Evolutionary conservation across 306 rosid species (phyloP), one percentile per base, ranked within the genome.

Genomic region (Quercus ilex): DNA sequence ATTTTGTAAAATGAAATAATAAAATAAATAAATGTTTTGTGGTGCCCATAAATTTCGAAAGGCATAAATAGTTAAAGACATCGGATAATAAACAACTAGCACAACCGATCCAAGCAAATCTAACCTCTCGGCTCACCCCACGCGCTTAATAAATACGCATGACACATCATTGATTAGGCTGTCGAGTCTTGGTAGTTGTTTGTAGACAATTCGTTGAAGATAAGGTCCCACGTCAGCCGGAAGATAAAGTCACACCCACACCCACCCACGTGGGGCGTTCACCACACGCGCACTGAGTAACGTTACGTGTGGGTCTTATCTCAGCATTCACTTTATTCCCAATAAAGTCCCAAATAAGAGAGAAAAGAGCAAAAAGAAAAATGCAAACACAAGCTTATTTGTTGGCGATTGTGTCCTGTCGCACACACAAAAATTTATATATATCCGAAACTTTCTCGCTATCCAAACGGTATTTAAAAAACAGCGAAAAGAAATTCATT

Each of bases 181-280:
- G 53, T 49, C 14, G 52, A 49, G 46, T 38, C 46, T 7, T 38
- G 0, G 46, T 38, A 38, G 46, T 7, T 38, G 46, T 38, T 3
- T 64, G 70, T 6, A 5, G 38, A 28, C n/a, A 57, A 69, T 49
- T 26, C 31, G 14, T 52, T 77, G 83, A 85, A 64, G 93, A 89
- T 85, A 85, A 85, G 86, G 75, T 30, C 73, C 76, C 83, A 79
- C 88, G 87, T 89, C 88, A 84, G 3, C 10, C 3, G 71, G 75
- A 38, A 23, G 23, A 23, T 23, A 23, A 30, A 17, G n/a, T 19
- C 49, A 28, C 7, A 30, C 55, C 23, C 78, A 78, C 79, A 38
- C 63, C 46, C 75, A 67, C 58, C 53, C 67, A 74, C 79, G 23
- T 21, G 12, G 69, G 23, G 58, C 64, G 69, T 60, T 51, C 0